Evolutionary conservation across 148 eudicot genomes (phyloP).

Genomic region (Arbutus unedo): DNA sequence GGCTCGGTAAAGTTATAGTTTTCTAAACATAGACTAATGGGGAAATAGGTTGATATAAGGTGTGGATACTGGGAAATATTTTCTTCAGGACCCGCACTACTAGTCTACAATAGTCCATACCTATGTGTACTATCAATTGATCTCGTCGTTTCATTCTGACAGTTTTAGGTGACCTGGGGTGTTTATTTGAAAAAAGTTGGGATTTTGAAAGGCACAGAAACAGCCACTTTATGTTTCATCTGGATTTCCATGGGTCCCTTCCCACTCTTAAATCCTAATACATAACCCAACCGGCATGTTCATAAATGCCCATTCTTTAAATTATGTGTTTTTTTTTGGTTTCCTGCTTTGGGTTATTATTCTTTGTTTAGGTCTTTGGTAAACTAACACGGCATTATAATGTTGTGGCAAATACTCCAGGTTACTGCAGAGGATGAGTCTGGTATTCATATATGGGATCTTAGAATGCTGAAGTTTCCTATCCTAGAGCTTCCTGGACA

Average conservation of each 20-base stretch:
- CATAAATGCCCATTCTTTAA: background rate
- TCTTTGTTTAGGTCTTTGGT: slow-evolving; percentile 2
- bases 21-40: background rate
- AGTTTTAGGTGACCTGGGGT: background rate
- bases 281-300: background rate
- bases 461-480: slow-evolving; percentile 78
- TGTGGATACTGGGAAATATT: background rate
- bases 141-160: background rate
- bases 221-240: too few relatives aligned
- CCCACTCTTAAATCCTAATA: background rate
- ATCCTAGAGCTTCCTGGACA: slow-evolving; percentile 91
- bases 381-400: background rate
- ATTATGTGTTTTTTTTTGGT: background rate
- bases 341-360: background rate
- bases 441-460: slow-evolving; percentile 96
- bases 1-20: background rate
- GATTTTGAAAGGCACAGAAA: background rate
- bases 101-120: background rate
- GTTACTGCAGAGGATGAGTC: slow-evolving; percentile 98
- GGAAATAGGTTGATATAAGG: background rate
- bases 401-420: slow-evolving; percentile 37
- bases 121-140: background rate
- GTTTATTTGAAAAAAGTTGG: background rate
- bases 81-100: background rate
- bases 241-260: background rate